phyloP scores from a whole-genome alignment of 345 rosid species.

The Citrus australasica region DNA sequence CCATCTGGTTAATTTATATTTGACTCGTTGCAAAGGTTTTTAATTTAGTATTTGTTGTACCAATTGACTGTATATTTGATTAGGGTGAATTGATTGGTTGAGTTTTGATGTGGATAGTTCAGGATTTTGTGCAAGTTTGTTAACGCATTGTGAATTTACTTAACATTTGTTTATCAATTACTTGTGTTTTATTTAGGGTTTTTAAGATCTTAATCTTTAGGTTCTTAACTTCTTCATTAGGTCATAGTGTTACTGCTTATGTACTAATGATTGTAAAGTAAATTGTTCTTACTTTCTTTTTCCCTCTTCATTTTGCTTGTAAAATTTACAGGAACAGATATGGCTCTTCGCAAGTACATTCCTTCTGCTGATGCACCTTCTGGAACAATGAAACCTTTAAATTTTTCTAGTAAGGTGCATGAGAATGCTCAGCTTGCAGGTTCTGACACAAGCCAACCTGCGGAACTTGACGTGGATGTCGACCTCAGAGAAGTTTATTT shows the following conservation, averaged over 20 bases:
- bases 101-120: background rate
- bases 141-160: background rate
- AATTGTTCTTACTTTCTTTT: background rate
- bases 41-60: background rate
- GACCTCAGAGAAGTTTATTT: constrained; percentile 89
- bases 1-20: constrained; percentile 27
- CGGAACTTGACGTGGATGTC: constrained; percentile 53
- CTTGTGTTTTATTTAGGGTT: background rate
- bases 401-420: constrained; percentile 50
- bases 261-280: background rate
- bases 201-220: background rate
- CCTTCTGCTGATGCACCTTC: constrained; percentile 51
- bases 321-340: constrained; percentile 27
- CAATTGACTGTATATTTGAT: background rate
- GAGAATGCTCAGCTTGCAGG: constrained; percentile 49
- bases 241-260: background rate
- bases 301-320: background rate
- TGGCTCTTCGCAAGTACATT: constrained; percentile 73
- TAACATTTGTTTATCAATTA: background rate
- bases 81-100: constrained; percentile 10
- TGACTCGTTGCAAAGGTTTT: constrained; percentile 10
- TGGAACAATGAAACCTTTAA: constrained; percentile 60
- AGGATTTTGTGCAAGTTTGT: constrained; percentile 2
- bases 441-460: constrained; percentile 30
- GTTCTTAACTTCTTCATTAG: background rate